Evolutionary conservation across 148 eudicot genomes (phyloP).

Genomic region (Selenicereus undatus): DNA sequence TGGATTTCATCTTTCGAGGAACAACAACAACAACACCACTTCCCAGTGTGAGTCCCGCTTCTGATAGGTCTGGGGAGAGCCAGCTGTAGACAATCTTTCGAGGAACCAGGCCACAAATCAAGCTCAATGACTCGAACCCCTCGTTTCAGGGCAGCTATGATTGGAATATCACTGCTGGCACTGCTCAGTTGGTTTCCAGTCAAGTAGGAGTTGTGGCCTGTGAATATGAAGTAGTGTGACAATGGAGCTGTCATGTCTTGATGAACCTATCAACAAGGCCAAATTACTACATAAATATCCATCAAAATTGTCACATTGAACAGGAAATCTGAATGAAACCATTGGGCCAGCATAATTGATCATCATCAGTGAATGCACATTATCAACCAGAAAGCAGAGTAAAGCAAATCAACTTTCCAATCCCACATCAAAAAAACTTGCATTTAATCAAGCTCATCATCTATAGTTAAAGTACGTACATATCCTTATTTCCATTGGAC

Average conservation of each 20-base stretch:
- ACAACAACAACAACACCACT: no score
- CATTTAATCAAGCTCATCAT: no score
- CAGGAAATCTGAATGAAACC: background rate
- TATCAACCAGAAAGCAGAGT: no score
- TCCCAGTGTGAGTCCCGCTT: no score
- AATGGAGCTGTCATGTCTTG: constrained; percentile 80
- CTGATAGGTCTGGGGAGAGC: no score
- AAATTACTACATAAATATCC: background rate
- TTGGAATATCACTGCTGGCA: constrained; percentile 71
- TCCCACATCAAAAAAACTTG: no score
- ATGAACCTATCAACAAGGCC: constrained; percentile 46
- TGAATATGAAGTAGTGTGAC: constrained; percentile 84
- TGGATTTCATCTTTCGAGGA: constrained; percentile 52
- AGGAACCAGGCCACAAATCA: constrained; percentile 79
- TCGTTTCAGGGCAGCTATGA: constrained; percentile 59
- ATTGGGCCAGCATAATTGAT: background rate
- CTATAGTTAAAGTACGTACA: no score
- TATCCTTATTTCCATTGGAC: no score
- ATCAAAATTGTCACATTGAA: background rate
- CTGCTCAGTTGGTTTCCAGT: constrained; percentile 85
- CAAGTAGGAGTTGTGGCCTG: constrained; percentile 86
- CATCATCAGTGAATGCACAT: no score
- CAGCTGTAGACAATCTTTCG: no score
- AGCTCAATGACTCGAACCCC: constrained; percentile 92
- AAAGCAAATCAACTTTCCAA: no score